These are phyloP conservation scores for Arthrinium phaeospermum DNA, from an alignment of 2,329 filamentous ascomycete genomes.

Conservation along the genomic window DNA sequence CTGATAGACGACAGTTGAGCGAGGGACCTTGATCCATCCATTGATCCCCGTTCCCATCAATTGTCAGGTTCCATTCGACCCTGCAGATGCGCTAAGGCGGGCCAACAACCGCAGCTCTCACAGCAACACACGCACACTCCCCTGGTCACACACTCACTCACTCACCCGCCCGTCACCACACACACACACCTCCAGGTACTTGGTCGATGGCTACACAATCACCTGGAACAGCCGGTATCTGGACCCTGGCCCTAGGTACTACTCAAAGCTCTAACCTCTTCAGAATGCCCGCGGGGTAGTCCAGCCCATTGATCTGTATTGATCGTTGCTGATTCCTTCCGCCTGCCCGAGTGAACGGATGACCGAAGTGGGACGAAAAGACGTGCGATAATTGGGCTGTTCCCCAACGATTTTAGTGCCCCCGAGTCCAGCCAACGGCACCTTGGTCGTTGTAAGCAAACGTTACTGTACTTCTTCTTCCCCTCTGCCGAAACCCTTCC, in stretches of 20 bases:
- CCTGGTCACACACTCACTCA: neutral
- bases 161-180: neutral
- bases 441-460: neutral
- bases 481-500: neutral
- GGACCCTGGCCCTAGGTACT: conserved; percentile 1
- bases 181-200: neutral
- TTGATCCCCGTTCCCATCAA: conserved; percentile 21
- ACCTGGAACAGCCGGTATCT: neutral
- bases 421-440: neutral
- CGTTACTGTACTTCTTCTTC: neutral
- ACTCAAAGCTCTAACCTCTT: neutral
- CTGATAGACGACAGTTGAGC: conserved; percentile 23
- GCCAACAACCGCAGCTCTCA: conserved; percentile 13
- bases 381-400: conserved; percentile 11
- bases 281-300: neutral
- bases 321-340: neutral
- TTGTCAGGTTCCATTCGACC: conserved; percentile 20
- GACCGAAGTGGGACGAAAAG: conserved; percentile 12
- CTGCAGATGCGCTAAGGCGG: conserved; percentile 16
- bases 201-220: neutral
- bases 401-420: conserved; percentile 10
- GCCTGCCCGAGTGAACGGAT: conserved; percentile 16
- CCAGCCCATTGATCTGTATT: conserved; percentile 4
- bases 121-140: neutral
- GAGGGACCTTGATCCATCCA: conserved; percentile 15